These are phyloP conservation scores for Prinsepia uniflora DNA, from an alignment of 306 rosid species.

Conservation along the genomic window DNA sequence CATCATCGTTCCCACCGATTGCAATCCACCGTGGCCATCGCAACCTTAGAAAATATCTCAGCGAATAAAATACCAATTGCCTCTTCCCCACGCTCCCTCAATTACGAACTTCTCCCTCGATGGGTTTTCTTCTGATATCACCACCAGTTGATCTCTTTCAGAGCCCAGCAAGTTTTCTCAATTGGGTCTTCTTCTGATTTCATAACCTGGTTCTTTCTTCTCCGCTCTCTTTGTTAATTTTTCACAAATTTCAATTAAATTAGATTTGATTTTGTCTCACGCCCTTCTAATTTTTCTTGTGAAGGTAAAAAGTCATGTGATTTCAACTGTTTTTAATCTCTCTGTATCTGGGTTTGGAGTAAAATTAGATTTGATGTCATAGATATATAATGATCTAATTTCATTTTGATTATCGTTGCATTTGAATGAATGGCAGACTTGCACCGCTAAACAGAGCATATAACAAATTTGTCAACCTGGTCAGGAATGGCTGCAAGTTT, in stretches of 20 bases:
- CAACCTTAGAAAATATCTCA: too few relatives aligned
- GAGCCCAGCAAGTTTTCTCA: neutral
- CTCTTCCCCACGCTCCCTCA: too few relatives aligned
- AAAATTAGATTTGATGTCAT: neutral
- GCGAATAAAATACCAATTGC: too few relatives aligned
- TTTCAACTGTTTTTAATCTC: neutral
- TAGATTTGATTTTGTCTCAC: neutral
- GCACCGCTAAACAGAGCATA: too few relatives aligned
- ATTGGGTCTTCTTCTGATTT: neutral
- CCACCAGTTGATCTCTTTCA: slow-evolving; percentile 1
- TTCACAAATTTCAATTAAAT: neutral
- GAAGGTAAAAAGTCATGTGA: neutral
- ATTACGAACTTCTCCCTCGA: too few relatives aligned
- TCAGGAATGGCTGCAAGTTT: too few relatives aligned
- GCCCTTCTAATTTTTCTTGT: neutral
- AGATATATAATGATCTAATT: neutral
- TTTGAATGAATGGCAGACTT: too few relatives aligned
- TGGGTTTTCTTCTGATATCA: too few relatives aligned
- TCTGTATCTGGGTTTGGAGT: slow-evolving; percentile 6
- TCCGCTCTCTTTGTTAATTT: slow-evolving; percentile 1
- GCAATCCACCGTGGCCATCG: too few relatives aligned
- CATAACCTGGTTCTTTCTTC: slow-evolving; percentile 1
- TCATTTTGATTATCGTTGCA: too few relatives aligned
- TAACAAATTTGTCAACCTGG: too few relatives aligned
- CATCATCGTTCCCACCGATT: too few relatives aligned